Conservation (phyloP, 495 filamentous ascomycete genomes). For the Sabuloglossum arenarium region DNA sequence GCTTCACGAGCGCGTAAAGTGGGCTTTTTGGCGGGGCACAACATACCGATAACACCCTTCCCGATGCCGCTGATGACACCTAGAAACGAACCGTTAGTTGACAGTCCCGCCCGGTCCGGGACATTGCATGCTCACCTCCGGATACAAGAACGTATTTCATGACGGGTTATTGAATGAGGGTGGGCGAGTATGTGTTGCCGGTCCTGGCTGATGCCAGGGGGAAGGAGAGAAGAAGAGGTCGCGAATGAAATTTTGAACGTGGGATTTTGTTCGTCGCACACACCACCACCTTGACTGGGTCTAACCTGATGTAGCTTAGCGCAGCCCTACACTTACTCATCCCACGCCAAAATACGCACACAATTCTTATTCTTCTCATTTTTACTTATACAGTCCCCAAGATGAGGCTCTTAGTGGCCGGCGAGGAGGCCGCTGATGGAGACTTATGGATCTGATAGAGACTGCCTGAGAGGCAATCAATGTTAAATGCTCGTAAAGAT, state of each 20-base stretch:
- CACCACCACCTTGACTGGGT: background rate
- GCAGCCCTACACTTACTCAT: background rate
- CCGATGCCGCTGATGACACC: slow-evolving; percentile 67
- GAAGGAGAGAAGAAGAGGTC: slow-evolving; percentile 8
- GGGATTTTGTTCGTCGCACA: background rate
- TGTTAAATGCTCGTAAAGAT: background rate
- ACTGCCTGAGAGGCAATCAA: background rate
- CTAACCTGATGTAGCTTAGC: background rate
- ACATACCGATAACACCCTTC: slow-evolving; percentile 59
- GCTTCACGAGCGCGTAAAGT: slow-evolving; percentile 7
- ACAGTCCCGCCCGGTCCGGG: slow-evolving; percentile 3
- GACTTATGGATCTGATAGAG: background rate
- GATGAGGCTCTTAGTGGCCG: background rate
- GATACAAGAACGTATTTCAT: slow-evolving; percentile 79
- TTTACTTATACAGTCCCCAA: no score
- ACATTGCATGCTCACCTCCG: slow-evolving; percentile 32
- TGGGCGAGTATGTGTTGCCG: slow-evolving; percentile 5
- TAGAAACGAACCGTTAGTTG: slow-evolving; percentile 11
- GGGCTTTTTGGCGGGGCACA: slow-evolving; percentile 10
- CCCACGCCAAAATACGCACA: background rate
- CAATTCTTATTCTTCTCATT: no score
- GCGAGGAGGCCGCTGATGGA: background rate
- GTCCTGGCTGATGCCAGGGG: slow-evolving; percentile 12
- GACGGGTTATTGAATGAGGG: background rate
- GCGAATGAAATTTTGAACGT: background rate